Base-by-base conservation (phyloP, 106 monocot genomes). In the Hemerocallis citrina region DNA sequence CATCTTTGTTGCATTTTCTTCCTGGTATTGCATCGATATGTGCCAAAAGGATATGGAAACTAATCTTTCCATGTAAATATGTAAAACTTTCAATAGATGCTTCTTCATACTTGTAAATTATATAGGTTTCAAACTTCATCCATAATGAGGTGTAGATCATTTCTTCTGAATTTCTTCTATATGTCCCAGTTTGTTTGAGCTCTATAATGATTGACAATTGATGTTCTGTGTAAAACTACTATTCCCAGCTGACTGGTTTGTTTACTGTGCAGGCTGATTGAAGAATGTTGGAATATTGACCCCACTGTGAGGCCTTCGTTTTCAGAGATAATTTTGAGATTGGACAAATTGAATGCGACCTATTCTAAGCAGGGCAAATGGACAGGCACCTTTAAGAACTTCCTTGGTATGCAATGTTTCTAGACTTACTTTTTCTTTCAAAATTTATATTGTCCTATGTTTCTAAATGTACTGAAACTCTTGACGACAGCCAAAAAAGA, bases 311-410 rank as follows among this genome's bases (percentile, higher is more conserved):
- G 64, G 42, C 64, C 64, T 34, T 34, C 64, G 34, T 64, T 64
- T 24, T 21, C 35, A 0, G 64, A 64, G 49, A 51, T 64, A 50
- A 64, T 64, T 34, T 16, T 64, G 47, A 48, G 47, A 50, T 34
- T 64, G 64, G 45, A 50, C 30, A 64, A 64, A 64, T 34, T 64
- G 34, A 14, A 50, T 19, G 17, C 34, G 35, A 51, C 44, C 7
- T 3, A 10, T 37, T 48, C 64, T 34, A 64, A 64, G 24, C 73
- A 72, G 31, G 68, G 62, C 61, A 61, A 85, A 3, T 88, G 93
- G 93, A 88, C 59, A 63, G 81, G 68, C 41, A 88, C 70, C 57
- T 88, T 93, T 55, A 93, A 77, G 66, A n/a, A n/a, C 76, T 88
- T 34, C 81, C 72, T 15, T 93, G 92, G 88, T 93, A 77, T 63